Base-by-base conservation (phyloP, 306 rosid genomes). In the Vigna radiata region DNA sequence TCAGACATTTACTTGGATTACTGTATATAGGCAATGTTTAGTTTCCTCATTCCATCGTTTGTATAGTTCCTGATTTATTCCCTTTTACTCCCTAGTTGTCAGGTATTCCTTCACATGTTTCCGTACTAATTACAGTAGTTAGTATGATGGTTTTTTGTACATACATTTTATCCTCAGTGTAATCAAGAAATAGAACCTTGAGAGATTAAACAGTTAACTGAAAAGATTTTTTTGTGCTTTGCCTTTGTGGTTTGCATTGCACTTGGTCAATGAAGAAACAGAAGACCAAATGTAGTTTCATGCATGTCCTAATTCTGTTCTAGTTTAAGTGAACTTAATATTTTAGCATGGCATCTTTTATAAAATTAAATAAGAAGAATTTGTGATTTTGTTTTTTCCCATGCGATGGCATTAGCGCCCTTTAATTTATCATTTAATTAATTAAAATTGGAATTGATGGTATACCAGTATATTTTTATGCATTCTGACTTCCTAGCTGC, bases 1-100 rank as follows among this genome's bases (percentile, higher is more conserved):
- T 74, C 15, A 61, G 72, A 41, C 41, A 39, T 70, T 39, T 52
- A 17, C 61, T 36, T 75, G 49, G 21, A 68, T 69, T 52, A 27
- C 39, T 17, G 19, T 69, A 14, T 16, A 56, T 41, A 23, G 10
- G 47, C 25, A 2, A 58, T 31, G 63, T 50, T 67, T 66, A 39
- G 68, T 60, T 27, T 47, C 67, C 48, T 49, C 23, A 8, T 17
- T 44, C 52, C 37, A 12, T 67, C 25, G 54, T 36, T 11, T 55
- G 36, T 47, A 21, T 71, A 43, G 29, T 69, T 56, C 69, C 61
- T 8, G 39, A 15, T 68, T 61, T 55, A 15, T 49, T 49, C 29
- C 21, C 31, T 52, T 33, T 59, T 48, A 47, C 21, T 70, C 70
- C 7, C 10, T 23, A 36, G 21, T 16, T 78, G 29, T 21, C 49